Conservation (phyloP, 352 stramenopile species). For the Phytophthora sp. region DNA sequence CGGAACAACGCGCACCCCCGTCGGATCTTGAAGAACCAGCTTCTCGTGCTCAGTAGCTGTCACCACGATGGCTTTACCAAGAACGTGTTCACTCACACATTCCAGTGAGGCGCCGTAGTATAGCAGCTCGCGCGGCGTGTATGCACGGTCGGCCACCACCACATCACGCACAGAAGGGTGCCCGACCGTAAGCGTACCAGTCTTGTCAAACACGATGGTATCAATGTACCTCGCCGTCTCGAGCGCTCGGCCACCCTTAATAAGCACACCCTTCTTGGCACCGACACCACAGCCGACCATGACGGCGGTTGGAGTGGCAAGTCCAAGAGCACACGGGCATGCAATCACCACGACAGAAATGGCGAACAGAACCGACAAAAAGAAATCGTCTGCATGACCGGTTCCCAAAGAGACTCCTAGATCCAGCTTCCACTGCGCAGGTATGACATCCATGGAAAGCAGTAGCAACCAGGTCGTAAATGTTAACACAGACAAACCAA, state of each 20-base stretch:
- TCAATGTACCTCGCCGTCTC: conserved; percentile 87
- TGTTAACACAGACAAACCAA: conserved; percentile 11
- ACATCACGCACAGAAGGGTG: conserved; percentile 84
- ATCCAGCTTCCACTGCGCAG: conserved; percentile 13
- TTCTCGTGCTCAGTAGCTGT: conserved; percentile 81
- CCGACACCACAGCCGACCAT: conserved; percentile 90
- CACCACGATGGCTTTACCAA: conserved; percentile 85
- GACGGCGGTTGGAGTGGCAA: conserved; percentile 86
- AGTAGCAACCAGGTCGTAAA: conserved; percentile 13
- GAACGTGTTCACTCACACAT: conserved; percentile 85
- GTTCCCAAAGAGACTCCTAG: conserved; percentile 34
- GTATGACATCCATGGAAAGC: conserved; percentile 7
- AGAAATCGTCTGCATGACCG: conserved; percentile 69
- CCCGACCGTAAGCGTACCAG: conserved; percentile 89
- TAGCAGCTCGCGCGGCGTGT: conserved; percentile 71
- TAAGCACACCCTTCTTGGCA: conserved; percentile 87
- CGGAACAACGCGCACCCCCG: conserved; percentile 73
- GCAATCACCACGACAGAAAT: conserved; percentile 91
- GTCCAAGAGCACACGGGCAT: conserved; percentile 83
- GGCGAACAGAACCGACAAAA: conserved; percentile 52
- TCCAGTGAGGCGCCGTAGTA: conserved; percentile 85
- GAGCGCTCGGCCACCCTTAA: conserved; percentile 86
- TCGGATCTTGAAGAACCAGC: conserved; percentile 72
- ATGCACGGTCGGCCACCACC: conserved; percentile 65
- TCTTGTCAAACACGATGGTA: conserved; percentile 95